Evolutionary conservation across 805 yeast species (phyloP), one percentile per base, ranked within the genome.

Genomic region (Nakazawaea molendinolei): DNA sequence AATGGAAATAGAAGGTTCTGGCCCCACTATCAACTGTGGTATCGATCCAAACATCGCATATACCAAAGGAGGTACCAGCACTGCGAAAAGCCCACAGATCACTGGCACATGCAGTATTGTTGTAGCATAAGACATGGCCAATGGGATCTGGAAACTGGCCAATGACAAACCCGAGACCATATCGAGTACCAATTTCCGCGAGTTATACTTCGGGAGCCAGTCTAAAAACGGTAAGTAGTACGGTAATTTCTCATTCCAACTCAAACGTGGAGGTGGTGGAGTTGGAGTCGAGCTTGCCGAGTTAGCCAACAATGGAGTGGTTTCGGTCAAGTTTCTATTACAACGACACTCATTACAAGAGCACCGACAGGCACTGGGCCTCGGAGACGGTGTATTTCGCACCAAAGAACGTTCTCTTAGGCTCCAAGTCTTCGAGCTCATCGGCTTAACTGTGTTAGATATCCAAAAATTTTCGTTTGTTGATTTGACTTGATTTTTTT

Each of bases 101-200:
- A 95, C 85, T 8, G 92, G 90, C 9, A 86, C 79, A 48, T 79
- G 86, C 2, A 95, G 94, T 30, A 87, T 65, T 0, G 94, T 79
- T 0, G 86, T 79, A 3, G 95, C 92, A 50, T 82, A 82, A 2
- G 83, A 74, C 70, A 79, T 68, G 43, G 87, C 81, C 36, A 90
- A 63, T 1, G 98, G 97, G 33, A 90, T 76, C 54, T 89, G 97
- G 58, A 87, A 90, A 4, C 92, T 80, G 0, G 95, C 96, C 23
- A 89, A 56, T 1, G 97, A 79, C 4, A 86, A 49, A 0, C 98
- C 97, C 2, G 96, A 95, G 13, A 81, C 58, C 7, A 84, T 50
- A 51, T 90, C 98, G 15, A 76, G 69, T 3, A 72, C 17, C 28
- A 79, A 48, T 32, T 56, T 57, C 1, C 47, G 35, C 12, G 39